Evolutionary conservation across 2,329 filamentous ascomycete genomes (phyloP).

Genomic region (Colletotrichum scovillei): DNA sequence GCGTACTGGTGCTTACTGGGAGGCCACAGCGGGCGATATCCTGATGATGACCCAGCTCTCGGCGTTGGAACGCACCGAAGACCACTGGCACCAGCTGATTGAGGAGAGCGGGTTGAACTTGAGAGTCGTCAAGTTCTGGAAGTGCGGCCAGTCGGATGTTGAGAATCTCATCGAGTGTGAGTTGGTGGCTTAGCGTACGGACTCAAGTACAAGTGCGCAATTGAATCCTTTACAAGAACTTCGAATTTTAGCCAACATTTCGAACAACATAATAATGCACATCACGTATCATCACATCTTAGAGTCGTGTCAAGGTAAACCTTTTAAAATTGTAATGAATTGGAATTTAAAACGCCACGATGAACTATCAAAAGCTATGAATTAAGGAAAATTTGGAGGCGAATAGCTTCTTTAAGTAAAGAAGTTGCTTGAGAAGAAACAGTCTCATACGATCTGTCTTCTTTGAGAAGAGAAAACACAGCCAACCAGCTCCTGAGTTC

Average conservation of each 20-base stretch:
- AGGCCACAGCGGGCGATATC: constrained; percentile 51
- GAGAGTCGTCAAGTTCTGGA: constrained; percentile 41
- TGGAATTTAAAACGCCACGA: background rate
- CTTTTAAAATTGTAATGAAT: too few relatives aligned
- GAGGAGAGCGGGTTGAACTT: constrained; percentile 43
- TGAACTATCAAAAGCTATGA: background rate
- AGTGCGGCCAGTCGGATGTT: background rate
- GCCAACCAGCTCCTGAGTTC: fast-evolving
- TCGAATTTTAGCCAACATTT: too few relatives aligned
- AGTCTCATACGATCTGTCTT: background rate
- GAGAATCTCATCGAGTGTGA: background rate
- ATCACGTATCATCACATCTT: too few relatives aligned
- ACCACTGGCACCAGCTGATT: constrained; percentile 48
- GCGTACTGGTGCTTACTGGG: constrained; percentile 46
- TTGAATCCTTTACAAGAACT: too few relatives aligned
- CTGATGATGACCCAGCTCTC: constrained; percentile 48
- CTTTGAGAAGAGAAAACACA: background rate
- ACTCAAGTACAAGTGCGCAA: too few relatives aligned
- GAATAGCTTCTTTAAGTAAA: fast-evolving
- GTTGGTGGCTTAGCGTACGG: background rate
- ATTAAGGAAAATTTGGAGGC: background rate
- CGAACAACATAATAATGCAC: too few relatives aligned
- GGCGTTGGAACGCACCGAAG: constrained; percentile 48
- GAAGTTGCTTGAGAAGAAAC: background rate
- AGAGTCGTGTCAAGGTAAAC: too few relatives aligned